Base-by-base conservation (phyloP, 148 eudicot genomes). In the Heliosperma pusillum region DNA sequence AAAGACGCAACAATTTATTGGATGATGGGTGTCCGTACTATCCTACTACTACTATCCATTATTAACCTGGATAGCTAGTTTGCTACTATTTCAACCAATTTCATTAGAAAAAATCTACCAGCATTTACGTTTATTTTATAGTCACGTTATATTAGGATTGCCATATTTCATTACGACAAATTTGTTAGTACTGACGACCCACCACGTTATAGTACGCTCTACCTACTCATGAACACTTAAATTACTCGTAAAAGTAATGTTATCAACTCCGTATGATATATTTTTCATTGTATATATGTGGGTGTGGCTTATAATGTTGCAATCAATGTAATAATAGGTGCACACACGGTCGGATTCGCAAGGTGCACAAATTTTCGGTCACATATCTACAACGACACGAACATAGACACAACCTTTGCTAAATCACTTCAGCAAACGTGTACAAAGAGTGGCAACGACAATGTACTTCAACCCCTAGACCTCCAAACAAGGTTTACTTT, bases 301-400 rank as follows among this genome's bases (percentile, higher is more conserved):
- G 30, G n/a, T 33, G 10, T 33, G 66, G 27, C 66, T 63, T 63
- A 26, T 15, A 6, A 2, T 2, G 33, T 0, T 29, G 6, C n/a
- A 30, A 16, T 30, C 10, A 22, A 44, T 22, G 30, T 69, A 2
- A 58, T 7, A 21, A 17, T 63, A 90, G 97, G 93, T 21, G 82
- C 83, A 3, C 96, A 92, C 80, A 89, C 94, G 2, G 80, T 92
- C 15, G 97, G 97, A 2, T 84, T 85, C 73, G 95, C 96, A 26
- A 85, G 90, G 73, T 92, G 97, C 78, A 47, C 66, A 16, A 73
- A 47, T 19, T 93, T 86, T 75, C 80, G 92, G 36, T 11, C 77
- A n/a, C 89, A 87, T 10, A 74, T 90, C 67, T 85, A 92, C 87
- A 92, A 92, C 45, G 93, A 93, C 27, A 74, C 85, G 44, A 82